These are phyloP conservation scores for Vachellia collinsii DNA, from an alignment of 306 rosid genomes.

Conservation along the genomic window DNA sequence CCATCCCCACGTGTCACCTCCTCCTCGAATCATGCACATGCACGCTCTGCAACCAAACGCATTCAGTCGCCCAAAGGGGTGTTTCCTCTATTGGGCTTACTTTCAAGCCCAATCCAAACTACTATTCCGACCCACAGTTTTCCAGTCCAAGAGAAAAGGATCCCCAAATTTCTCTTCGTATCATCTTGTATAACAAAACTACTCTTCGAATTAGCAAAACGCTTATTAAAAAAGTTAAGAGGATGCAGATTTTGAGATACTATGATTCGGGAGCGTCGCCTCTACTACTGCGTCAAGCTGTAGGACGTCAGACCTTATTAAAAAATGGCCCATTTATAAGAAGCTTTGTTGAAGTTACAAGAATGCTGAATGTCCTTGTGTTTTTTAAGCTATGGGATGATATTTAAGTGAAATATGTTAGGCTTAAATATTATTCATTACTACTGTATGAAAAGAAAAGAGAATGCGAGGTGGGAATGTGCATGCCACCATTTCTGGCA, in stretches of 20 bases:
- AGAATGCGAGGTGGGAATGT: background rate
- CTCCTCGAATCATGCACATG: background rate
- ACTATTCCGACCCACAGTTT: background rate
- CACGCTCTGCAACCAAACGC: background rate
- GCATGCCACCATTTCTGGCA: background rate
- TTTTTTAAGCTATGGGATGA: too few relatives aligned
- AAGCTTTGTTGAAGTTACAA: too few relatives aligned
- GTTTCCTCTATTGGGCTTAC: background rate
- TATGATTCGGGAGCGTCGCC: too few relatives aligned
- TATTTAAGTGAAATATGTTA: too few relatives aligned
- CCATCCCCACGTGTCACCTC: background rate
- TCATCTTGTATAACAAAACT: too few relatives aligned
- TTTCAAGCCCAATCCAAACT: background rate
- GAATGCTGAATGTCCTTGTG: background rate
- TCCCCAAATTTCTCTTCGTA: background rate
- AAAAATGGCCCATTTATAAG: too few relatives aligned
- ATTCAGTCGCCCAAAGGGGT: background rate
- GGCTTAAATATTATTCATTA: background rate
- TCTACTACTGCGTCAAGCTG: accelerated
- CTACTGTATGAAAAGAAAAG: too few relatives aligned
- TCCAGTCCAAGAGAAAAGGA: background rate
- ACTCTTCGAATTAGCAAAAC: too few relatives aligned
- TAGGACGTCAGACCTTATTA: too few relatives aligned
- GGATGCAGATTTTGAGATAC: too few relatives aligned
- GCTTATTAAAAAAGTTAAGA: too few relatives aligned